These are phyloP conservation scores for Fistulinella prunicolor DNA, from an alignment of 768 basidiomycete genomes.

Conservation along the genomic window DNA sequence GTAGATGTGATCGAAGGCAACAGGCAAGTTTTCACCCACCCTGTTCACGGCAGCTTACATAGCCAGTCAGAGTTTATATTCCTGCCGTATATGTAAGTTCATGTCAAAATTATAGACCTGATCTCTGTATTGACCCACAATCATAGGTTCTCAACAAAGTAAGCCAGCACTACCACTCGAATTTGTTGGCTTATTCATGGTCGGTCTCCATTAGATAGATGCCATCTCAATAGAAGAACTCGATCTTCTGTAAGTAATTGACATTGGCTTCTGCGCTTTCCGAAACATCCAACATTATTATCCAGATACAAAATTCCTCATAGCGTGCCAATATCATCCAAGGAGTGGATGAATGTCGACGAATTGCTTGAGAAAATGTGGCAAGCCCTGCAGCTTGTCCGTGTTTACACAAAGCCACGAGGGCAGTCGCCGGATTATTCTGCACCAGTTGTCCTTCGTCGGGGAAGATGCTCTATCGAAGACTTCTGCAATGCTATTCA, in stretches of 20 bases:
- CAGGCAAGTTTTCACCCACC: conserved; percentile 40
- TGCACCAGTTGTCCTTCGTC: conserved; percentile 82
- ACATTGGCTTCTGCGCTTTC: conserved; percentile 5
- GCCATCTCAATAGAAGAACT: conserved; percentile 98
- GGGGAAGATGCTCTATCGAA: conserved; percentile 62
- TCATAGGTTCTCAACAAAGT: conserved; percentile 82
- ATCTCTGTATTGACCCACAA: neutral
- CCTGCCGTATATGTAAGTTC: conserved; percentile 81
- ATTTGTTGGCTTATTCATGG: neutral
- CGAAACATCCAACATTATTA: neutral
- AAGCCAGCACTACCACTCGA: conserved; percentile 3
- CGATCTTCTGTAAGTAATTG: conserved; percentile 65
- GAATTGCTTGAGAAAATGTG: conserved; percentile 94
- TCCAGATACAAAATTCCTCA: conserved; percentile 89
- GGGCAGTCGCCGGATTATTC: conserved; percentile 89
- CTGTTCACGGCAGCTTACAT: conserved; percentile 4
- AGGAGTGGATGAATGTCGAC: conserved; percentile 95
- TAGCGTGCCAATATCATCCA: conserved; percentile 91
- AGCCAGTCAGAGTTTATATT: conserved; percentile 76
- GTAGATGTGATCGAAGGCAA: conserved; percentile 98
- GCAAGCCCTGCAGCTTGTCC: conserved; percentile 87
- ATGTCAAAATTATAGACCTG: neutral
- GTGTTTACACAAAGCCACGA: conserved; percentile 95
- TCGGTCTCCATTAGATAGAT: conserved; percentile 63
- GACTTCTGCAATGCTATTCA: conserved; percentile 94